Evolutionary conservation across 1,284 basidiomycete genomes (phyloP).

Genomic region (Pascua sp.): DNA sequence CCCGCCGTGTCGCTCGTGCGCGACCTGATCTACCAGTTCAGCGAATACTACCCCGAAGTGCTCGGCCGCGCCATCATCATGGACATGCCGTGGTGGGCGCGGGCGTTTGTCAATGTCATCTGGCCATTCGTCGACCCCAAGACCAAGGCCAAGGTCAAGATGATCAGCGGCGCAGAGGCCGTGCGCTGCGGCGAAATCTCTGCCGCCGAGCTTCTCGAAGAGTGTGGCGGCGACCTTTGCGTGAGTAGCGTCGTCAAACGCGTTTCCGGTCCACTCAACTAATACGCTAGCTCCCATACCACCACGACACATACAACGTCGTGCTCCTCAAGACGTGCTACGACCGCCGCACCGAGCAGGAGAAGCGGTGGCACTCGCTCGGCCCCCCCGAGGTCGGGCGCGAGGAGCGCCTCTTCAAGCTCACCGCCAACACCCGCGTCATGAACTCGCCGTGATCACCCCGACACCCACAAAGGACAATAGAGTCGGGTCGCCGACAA

Average conservation of each 20-base stretch:
- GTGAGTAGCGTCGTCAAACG: slow-evolving; percentile 17
- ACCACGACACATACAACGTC: slow-evolving; percentile 38
- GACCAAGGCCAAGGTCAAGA: slow-evolving; percentile 33
- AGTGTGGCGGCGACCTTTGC: slow-evolving; percentile 34
- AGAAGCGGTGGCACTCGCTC: slow-evolving; percentile 24
- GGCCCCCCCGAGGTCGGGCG: slow-evolving; percentile 28
- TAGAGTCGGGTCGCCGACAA: too few relatives aligned
- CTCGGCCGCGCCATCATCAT: slow-evolving; percentile 31
- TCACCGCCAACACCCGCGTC: neutral
- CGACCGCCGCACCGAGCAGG: slow-evolving; percentile 23
- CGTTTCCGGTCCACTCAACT: slow-evolving; percentile 13
- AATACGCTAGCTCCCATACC: slow-evolving; percentile 24
- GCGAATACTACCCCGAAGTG: neutral
- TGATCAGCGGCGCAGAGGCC: slow-evolving; percentile 21
- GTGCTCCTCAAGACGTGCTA: slow-evolving; percentile 28
- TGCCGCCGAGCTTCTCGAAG: slow-evolving; percentile 23
- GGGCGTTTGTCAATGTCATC: slow-evolving; percentile 37
- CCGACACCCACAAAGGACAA: too few relatives aligned
- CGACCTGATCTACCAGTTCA: too few relatives aligned
- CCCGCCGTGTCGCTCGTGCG: slow-evolving; percentile 16
- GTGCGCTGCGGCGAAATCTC: slow-evolving; percentile 25
- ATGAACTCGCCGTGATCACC: too few relatives aligned
- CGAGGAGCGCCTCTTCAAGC: slow-evolving; percentile 33
- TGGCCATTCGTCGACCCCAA: slow-evolving; percentile 44
- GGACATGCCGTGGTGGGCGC: slow-evolving; percentile 39